Evolutionary conservation across 345 rosid species (phyloP).

Genomic region (Atalantia buxifolia): DNA sequence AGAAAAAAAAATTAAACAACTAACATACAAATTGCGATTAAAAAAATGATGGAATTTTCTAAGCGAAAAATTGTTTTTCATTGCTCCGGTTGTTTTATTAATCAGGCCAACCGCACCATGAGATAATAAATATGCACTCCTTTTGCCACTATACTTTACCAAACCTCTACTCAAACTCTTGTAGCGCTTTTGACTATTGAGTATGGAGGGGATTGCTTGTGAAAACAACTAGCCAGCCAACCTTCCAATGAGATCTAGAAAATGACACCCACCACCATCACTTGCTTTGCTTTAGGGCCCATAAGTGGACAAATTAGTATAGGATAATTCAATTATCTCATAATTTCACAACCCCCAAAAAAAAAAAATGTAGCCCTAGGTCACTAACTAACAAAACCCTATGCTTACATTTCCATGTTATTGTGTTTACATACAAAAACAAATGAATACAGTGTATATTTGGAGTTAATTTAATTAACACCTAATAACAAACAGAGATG

Average conservation of each 20-base stretch:
- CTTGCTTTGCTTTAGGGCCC: background rate
- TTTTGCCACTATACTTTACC: constrained; percentile 39
- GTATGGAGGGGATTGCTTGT: constrained; percentile 27
- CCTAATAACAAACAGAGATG: constrained; percentile 3
- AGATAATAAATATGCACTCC: constrained; percentile 8
- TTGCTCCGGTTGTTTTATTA: no score
- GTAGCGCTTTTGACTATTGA: constrained; percentile 26
- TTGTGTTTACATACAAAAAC: constrained; percentile 34
- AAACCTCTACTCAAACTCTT: constrained; percentile 50
- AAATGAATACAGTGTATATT: constrained; percentile 20
- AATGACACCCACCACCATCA: constrained; percentile 23
- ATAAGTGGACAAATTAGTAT: background rate
- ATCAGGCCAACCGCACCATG: no score
- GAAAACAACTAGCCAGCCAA: constrained; percentile 40
- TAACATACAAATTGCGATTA: background rate
- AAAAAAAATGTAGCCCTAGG: background rate
- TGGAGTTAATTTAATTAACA: background rate
- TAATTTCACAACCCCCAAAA: background rate
- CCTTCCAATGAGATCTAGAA: constrained; percentile 18
- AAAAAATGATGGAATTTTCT: background rate
- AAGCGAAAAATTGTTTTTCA: no score
- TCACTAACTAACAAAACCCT: background rate
- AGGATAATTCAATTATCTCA: background rate
- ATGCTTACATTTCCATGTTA: constrained; percentile 22
- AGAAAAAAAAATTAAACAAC: no score